phyloP scores from a whole-genome alignment of 2,329 filamentous ascomycete genomes.

The Cryphonectria carpinicola region DNA sequence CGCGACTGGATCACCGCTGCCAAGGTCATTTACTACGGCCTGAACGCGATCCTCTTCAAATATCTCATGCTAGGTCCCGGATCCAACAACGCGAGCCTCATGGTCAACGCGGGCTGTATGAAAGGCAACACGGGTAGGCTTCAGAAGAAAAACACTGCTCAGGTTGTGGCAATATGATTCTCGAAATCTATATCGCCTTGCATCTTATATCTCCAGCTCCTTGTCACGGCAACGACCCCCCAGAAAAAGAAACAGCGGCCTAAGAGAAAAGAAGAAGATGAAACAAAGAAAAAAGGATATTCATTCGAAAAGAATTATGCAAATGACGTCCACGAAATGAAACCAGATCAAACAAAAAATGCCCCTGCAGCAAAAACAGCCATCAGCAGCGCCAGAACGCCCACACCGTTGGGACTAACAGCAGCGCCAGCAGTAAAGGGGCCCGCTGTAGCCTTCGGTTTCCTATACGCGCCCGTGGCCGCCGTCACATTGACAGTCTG shows the following conservation, averaged over 20 bases:
- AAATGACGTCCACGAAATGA: background rate
- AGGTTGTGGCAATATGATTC: constrained; percentile 42
- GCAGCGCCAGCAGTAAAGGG: constrained; percentile 4
- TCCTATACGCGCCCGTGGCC: background rate
- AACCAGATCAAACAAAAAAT: background rate
- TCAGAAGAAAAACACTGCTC: constrained; percentile 41
- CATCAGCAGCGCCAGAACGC: constrained; percentile 4
- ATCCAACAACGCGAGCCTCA: constrained; percentile 52
- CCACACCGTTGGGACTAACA: too few species aligned
- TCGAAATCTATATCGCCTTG: background rate
- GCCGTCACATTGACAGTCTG: constrained; percentile 12
- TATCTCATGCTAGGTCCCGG: constrained; percentile 60
- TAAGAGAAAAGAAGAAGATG: too few species aligned
- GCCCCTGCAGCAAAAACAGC: background rate
- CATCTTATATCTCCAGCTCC: background rate
- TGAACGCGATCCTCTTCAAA: constrained; percentile 56
- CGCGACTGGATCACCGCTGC: constrained; percentile 51
- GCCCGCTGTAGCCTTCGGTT: background rate
- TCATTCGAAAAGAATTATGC: background rate
- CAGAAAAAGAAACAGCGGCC: background rate
- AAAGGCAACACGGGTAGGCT: constrained; percentile 55
- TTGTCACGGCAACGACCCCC: background rate
- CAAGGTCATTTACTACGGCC: constrained; percentile 49
- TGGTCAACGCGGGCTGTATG: constrained; percentile 64
- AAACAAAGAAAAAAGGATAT: background rate